Conservation (phyloP, 2,329 filamentous ascomycete genomes). For the Trichoderma sp. region DNA sequence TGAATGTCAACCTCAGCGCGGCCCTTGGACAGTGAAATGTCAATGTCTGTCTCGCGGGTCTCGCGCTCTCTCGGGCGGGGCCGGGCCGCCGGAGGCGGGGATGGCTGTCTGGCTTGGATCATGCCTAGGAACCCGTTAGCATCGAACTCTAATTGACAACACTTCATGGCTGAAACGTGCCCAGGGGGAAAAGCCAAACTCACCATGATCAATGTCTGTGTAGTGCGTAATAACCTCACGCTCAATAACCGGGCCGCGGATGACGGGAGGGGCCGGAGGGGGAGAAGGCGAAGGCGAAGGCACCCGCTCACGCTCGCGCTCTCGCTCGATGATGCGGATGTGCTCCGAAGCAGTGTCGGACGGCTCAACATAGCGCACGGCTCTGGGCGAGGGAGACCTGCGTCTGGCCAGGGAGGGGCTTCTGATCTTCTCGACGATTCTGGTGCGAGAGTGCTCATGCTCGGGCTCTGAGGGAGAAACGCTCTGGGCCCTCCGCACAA, state of each 20-base stretch:
- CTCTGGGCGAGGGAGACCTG: constrained; percentile 38
- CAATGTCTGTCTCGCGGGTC: constrained; percentile 50
- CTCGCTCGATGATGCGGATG: constrained; percentile 50
- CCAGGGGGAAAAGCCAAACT: constrained; percentile 28
- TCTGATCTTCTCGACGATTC: constrained; percentile 37
- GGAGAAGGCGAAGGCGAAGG: constrained; percentile 53
- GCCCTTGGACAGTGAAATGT: constrained; percentile 54
- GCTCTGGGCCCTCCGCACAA: constrained; percentile 44
- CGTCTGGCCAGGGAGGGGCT: constrained; percentile 30
- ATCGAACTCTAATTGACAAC: constrained; percentile 1
- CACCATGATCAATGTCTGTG: constrained; percentile 82
- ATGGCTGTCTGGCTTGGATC: constrained; percentile 42
- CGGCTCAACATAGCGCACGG: constrained; percentile 43
- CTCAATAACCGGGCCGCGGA: constrained; percentile 76
- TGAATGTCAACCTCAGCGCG: constrained; percentile 59
- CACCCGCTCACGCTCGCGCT: constrained; percentile 41
- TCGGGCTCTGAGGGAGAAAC: constrained; percentile 39
- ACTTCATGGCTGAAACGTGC: background rate
- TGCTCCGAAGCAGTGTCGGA: constrained; percentile 40
- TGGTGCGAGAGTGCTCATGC: constrained; percentile 36
- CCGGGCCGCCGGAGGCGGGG: constrained; percentile 49
- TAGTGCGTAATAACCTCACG: constrained; percentile 89
- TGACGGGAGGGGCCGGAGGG: constrained; percentile 61
- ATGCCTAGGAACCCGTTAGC: constrained; percentile 39
- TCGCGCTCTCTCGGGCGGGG: constrained; percentile 37